Evolutionary conservation across 108 stramenopile genomes (phyloP), one percentile per base, ranked within the genome.

Genomic region (Nitzschia sp.): DNA sequence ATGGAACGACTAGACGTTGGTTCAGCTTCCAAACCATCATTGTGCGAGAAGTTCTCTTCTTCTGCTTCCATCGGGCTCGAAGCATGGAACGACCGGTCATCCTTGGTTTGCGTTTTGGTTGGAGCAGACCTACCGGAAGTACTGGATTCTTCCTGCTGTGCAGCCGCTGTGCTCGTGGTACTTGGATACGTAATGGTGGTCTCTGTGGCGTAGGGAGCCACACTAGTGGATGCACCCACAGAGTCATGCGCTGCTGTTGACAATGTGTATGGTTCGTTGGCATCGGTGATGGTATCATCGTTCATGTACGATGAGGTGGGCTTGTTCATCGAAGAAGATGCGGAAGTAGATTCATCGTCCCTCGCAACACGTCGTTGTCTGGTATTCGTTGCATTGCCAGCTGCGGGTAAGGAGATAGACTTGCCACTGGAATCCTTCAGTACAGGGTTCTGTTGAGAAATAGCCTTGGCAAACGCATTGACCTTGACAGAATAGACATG

Each of bases 401-500:
- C 55, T 5, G 3, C 29, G 3, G 29, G 29, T 3, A 51, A 3
- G 2, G 65, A 5, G 51, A 65, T 65, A 7, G 37, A 2, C 14
- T 68, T 55, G 55, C 67, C 54, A 2, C 56, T 26, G 43, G 19
- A 5, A 57, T 68, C 65, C n/a, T 57, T 41, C 2, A 73, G 34
- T 7, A 9, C 12, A 29, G 59, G 43, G 8, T 41, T 34, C 53
- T 73, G 73, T 15, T 41, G 10, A 7, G 59, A 22, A 25, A 73
- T 64, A n/a, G 65, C 57, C 65, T 67, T 73, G 51, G 73, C 73
- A 39, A 56, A 51, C 9, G 26, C 46, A 15, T 73, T 59, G 20
- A 37, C 7, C 9, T 43, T 66, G 57, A 60, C 46, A 10, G 51
- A 15, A 8, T 22, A 43, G 3, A 73, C 42, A 3, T 54, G 55